Evolutionary conservation across 768 basidiomycete species (phyloP).

Genomic region (Boletus rubescentipes): DNA sequence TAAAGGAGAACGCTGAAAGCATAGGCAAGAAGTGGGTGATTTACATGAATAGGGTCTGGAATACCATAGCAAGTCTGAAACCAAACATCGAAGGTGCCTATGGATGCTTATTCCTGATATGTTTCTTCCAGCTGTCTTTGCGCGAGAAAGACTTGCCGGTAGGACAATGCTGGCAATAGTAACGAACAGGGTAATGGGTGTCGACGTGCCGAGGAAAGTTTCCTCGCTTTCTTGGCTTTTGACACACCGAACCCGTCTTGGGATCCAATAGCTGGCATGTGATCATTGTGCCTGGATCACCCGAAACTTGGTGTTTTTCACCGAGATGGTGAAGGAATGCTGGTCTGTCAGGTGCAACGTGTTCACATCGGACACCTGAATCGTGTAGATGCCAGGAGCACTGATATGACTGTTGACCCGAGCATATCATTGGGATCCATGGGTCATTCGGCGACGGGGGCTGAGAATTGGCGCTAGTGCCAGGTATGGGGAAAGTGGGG

Average conservation of each 20-base stretch:
- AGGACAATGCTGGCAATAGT: slow-evolving; percentile 14
- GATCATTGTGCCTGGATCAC: background rate
- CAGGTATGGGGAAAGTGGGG: background rate
- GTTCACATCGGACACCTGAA: background rate
- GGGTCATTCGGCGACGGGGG: background rate
- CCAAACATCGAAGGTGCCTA: background rate
- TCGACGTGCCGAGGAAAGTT: slow-evolving; percentile 19
- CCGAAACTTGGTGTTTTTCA: slow-evolving; percentile 11
- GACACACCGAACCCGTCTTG: slow-evolving; percentile 5
- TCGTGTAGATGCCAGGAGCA: slow-evolving; percentile 16
- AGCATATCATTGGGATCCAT: background rate
- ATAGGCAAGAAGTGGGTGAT: background rate
- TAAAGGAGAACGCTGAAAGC: background rate
- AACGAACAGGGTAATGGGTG: slow-evolving; percentile 17
- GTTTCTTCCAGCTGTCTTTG: slow-evolving; percentile 14
- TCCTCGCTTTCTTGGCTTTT: background rate
- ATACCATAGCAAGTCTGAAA: background rate
- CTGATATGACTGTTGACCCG: background rate
- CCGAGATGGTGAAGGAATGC: slow-evolving; percentile 20
- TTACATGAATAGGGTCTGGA: background rate
- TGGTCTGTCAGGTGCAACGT: background rate
- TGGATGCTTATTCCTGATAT: slow-evolving; percentile 13
- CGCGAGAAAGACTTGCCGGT: slow-evolving; percentile 21
- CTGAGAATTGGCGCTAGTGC: background rate
- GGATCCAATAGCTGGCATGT: slow-evolving; percentile 13